phyloP scores from a whole-genome alignment of 2,329 filamentous ascomycete genomes.

The Stachybotrys echinatus region DNA sequence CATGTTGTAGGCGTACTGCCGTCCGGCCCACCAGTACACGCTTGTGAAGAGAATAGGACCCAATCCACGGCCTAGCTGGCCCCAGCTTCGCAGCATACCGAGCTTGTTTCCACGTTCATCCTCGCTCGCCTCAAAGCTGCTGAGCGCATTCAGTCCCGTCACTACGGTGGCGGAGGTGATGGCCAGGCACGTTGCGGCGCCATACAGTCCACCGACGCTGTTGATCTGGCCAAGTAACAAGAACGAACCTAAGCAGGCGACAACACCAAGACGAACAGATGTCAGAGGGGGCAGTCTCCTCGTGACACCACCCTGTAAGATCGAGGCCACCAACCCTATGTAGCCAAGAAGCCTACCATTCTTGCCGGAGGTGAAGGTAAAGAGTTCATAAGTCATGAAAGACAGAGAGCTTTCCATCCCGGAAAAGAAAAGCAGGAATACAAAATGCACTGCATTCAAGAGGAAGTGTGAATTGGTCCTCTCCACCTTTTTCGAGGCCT shows the following conservation, averaged over 20 bases:
- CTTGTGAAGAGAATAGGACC: conserved; percentile 90
- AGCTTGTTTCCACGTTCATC: conserved; percentile 81
- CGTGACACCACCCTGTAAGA: conserved; percentile 92
- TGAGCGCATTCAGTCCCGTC: conserved; percentile 85
- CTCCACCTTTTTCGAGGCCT: conserved; percentile 23
- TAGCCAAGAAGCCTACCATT: conserved; percentile 86
- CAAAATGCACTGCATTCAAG: conserved; percentile 80
- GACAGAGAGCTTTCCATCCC: conserved; percentile 97
- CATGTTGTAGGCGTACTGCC: conserved; percentile 76
- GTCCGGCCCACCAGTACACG: conserved; percentile 96
- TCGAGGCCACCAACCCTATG: conserved; percentile 82
- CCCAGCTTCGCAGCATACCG: conserved; percentile 74
- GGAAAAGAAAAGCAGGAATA: conserved; percentile 94
- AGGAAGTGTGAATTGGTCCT: conserved; percentile 79
- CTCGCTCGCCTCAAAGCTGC: conserved; percentile 79
- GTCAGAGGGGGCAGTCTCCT: conserved; percentile 75
- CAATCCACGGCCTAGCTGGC: conserved; percentile 81
- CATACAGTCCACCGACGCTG: conserved; percentile 67
- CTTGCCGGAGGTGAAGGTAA: conserved; percentile 70
- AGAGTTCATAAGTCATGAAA: conserved; percentile 96
- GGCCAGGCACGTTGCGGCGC: conserved; percentile 77
- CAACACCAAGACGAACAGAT: conserved; percentile 73
- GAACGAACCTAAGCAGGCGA: conserved; percentile 75
- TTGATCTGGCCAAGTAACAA: conserved; percentile 67
- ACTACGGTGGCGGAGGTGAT: conserved; percentile 93